Evolutionary conservation across 257 asterid genomes (phyloP), one percentile per base, ranked within the genome.

Genomic region (Avicennia marina): DNA sequence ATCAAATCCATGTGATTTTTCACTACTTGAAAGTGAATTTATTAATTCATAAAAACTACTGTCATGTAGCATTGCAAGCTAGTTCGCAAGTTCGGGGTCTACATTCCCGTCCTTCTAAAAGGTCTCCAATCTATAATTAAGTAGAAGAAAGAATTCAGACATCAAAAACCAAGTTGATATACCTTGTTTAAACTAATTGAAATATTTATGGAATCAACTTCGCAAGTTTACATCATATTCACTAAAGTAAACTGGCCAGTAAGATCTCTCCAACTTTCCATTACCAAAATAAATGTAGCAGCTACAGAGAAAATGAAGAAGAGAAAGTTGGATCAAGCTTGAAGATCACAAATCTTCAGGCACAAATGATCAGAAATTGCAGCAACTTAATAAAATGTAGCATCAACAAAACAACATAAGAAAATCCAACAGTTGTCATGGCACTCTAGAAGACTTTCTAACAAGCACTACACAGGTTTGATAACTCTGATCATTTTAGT

Each of bases 291-390:
- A 48, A 19, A n/a, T 24, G 5, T 2, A 25, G 16, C n/a, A 27
- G 17, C 52, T 17, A 56, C 5, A 26, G 18, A 22, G 34, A 18
- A 47, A 39, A 32, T 11, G 53, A n/a, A 49, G 31, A n/a, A 39
- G 26, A 52, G 53, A 41, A 42, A 64, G 47, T 40, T 19, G 13
- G 11, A 46, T 47, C 56, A 40, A 34, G 24, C 15, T 64, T 54
- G 49, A 54, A 15, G 17, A n/a, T 19, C 34, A 9, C 8, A n/a
- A 26, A 49, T 24, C 3, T 50, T 24, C 25, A 22, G 56, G 38
- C 46, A 10, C 39, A 52, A 60, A 22, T 59, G 50, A 43, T 43
- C 49, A n/a, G 53, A 16, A 45, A 34, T 13, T 54, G 32, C 46
- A 29, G 56, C 40, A 50, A 50, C 7, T 33, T 20, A 16, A 45